Conservation (phyloP, 805 yeast genomes). For the Myxozyma neotropica region DNA sequence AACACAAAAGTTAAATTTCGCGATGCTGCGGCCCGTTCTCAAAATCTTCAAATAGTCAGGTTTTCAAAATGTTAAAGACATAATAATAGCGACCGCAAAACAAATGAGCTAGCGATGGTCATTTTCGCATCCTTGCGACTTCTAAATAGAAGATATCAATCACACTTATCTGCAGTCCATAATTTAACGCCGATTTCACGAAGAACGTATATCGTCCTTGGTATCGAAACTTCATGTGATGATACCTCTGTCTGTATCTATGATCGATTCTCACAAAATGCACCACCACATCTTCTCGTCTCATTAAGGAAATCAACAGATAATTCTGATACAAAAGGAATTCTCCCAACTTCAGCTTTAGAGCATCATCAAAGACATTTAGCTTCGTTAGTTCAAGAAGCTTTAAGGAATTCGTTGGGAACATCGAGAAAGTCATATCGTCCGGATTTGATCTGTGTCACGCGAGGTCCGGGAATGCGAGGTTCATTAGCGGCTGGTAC, state of each 20-base stretch:
- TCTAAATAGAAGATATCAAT: too few species aligned
- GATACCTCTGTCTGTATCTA: conserved; percentile 88
- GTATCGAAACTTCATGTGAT: conserved; percentile 93
- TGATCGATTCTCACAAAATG: conserved; percentile 47
- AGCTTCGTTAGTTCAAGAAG: conserved; percentile 44
- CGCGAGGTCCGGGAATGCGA: conserved; percentile 96
- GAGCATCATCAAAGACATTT: conserved; percentile 69
- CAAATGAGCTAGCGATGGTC: neutral
- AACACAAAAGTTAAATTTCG: too few species aligned
- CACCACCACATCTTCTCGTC: conserved; percentile 54
- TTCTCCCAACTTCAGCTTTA: conserved; percentile 83
- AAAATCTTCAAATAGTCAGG: too few species aligned
- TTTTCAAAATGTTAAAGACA: too few species aligned
- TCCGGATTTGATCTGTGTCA: conserved; percentile 82
- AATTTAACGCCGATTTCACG: neutral
- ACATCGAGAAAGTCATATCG: neutral
- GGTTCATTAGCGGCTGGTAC: conserved; percentile 84
- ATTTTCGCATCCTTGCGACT: too few species aligned
- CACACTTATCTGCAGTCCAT: too few species aligned
- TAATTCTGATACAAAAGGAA: conserved; percentile 71
- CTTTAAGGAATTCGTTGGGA: conserved; percentile 32
- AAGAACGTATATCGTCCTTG: conserved; percentile 53
- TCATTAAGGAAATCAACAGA: conserved; percentile 68
- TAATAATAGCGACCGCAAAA: too few species aligned
- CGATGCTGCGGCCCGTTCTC: too few species aligned